Evolutionary conservation across 345 rosid species (phyloP).

Genomic region (Firmiana major): DNA sequence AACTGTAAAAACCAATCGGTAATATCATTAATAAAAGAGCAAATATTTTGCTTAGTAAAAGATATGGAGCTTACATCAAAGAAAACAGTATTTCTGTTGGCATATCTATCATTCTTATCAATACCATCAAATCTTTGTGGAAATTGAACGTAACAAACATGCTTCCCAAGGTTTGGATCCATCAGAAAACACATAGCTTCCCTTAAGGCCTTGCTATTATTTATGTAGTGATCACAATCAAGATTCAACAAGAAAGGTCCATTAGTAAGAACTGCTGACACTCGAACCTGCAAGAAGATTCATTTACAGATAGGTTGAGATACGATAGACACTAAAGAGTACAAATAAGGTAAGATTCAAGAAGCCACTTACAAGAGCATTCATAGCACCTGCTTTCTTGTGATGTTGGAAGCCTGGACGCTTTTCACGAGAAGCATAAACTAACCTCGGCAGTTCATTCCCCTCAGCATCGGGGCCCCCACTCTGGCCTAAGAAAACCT

Average conservation of each 20-base stretch:
- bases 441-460: conserved; percentile 82
- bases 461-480: conserved; percentile 95
- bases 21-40: not conserved
- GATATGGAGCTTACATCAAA: conserved; percentile 63
- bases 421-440: conserved; percentile 93
- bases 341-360: not conserved
- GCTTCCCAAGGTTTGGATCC: conserved; percentile 91
- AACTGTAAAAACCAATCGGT: not conserved
- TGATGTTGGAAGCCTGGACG: conserved; percentile 97
- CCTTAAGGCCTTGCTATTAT: conserved; percentile 87
- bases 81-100: conserved; percentile 89
- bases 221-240: conserved; percentile 95
- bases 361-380: conserved; percentile 59
- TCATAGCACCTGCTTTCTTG: conserved; percentile 98
- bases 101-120: conserved; percentile 82
- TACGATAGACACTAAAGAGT: not conserved
- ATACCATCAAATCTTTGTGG: conserved; percentile 97
- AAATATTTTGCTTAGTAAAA: not conserved
- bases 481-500: conserved; percentile 95
- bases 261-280: conserved; percentile 87
- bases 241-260: conserved; percentile 95
- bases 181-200: conserved; percentile 94
- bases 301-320: conserved; percentile 9
- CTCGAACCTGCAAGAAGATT: conserved; percentile 65
- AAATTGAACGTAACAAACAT: conserved; percentile 89